Base-by-base conservation (phyloP, 1,284 basidiomycete genomes). In the Somion occarium region DNA sequence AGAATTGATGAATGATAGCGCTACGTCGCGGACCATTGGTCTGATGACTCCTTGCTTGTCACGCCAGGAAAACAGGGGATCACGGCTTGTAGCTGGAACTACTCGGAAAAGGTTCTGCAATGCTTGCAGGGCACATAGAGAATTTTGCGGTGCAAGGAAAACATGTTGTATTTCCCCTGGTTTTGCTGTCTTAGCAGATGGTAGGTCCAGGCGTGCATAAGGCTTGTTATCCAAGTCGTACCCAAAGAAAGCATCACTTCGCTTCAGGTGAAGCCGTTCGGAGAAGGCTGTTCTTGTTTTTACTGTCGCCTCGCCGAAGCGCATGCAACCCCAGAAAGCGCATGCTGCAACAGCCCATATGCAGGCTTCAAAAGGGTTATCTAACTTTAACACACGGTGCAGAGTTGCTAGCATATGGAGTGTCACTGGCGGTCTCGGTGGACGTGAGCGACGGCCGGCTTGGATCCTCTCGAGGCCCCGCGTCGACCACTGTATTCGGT, bases 221-320 rank as follows among this genome's bases (percentile, higher is more conserved):
- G n/a, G 64, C 7, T 55, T 55, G 1, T 60, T 61, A 15, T 62
- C 37, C 0, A 52, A 26, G 54, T 71, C 65, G 1, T 1, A 3
- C 0, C 46, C 51, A 2, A 66, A 46, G 23, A 51, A 11, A 1
- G 50, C 53, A 22, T 58, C 24, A 2, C 22, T 12, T 0, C 60
- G 51, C 12, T 53, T 65, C 5, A 69, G 57, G 46, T 69, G 65
- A 7, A 55, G 57, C 0, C 2, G 2, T 0, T 30, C 38, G 39
- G 59, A 30, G 49, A 67, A 70, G 5, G 24, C 50, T 0, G 38
- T 13, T 2, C 61, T 44, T 0, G 61, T 46, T 0, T 45, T 38
- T 0, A 69, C 66, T 0, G 69, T 60, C 0, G 64, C 64, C 52
- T 71, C 69, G n/a, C n/a, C n/a, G n/a, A n/a, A n/a, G n/a, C n/a